These are phyloP conservation scores for Conticribra guillardii DNA, from an alignment of 108 stramenopile species.

Conservation along the genomic window DNA sequence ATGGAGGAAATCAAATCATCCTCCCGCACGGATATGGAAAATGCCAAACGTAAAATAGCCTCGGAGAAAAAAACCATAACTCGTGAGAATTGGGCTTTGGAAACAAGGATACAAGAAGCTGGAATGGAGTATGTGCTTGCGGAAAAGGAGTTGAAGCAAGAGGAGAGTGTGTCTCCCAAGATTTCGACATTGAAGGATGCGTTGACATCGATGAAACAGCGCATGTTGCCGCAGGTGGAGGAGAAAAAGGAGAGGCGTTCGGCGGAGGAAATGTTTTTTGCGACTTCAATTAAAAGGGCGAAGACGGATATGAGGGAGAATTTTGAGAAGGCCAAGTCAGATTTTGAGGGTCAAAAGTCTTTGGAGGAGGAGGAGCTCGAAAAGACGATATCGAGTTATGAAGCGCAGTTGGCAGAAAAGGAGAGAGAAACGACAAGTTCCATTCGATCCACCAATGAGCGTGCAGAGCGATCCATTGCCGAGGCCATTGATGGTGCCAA, in stretches of 20 bases:
- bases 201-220: constrained; percentile 4
- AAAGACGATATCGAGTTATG: constrained; percentile 11
- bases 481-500: constrained; percentile 25
- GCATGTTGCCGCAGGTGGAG: constrained; percentile 10
- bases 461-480: constrained; percentile 14
- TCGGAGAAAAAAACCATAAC: constrained; percentile 14
- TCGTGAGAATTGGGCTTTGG: constrained; percentile 31
- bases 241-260: constrained; percentile 26
- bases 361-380: constrained; percentile 14
- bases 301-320: constrained; percentile 9
- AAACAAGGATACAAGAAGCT: constrained; percentile 25
- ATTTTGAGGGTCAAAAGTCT: constrained; percentile 7
- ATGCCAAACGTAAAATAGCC: neutral
- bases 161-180: constrained; percentile 6
- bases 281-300: constrained; percentile 1
- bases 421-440: constrained; percentile 15
- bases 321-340: constrained; percentile 9
- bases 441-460: constrained; percentile 25
- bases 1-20: constrained; percentile 9
- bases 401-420: constrained; percentile 20
- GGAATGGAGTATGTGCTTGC: constrained; percentile 15
- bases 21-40: constrained; percentile 22
- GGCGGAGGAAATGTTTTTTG: constrained; percentile 41
- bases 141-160: constrained; percentile 5
- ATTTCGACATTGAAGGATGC: constrained; percentile 13